Base-by-base conservation (phyloP, 208 protist species). In the Leishmania aethiopica region DNA sequence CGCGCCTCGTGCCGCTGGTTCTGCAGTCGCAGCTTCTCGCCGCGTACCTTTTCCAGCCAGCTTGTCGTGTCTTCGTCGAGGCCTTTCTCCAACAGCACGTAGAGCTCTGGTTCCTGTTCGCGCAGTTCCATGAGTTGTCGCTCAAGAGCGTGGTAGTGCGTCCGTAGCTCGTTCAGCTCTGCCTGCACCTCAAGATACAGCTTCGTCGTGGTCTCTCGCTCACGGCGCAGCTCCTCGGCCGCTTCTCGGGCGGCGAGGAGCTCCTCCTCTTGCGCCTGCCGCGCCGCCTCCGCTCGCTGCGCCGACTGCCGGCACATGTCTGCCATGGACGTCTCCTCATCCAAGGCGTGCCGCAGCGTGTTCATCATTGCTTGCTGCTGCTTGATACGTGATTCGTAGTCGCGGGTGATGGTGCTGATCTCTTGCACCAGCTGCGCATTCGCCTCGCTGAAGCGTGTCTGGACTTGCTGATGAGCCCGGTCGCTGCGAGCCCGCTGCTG, bases 361-460 rank as follows among this genome's bases (percentile, higher is more conserved):
- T 77, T 77, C 62, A 94, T 85, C 71, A 92, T 87, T 2, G 86
- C 81, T 75, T 96, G 88, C 86, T 93, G 90, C 78, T 96, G 91
- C 57, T 77, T 84, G 22, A 96, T 75, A 25, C 90, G 91, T 6
- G 74, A 79, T 71, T 90, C 89, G 78, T 91, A 92, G 72, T 93
- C 90, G 42, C 79, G 82, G 22, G 79, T 84, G 47, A 88, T 74
- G 45, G 82, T 86, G 70, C 79, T 79, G 75, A 92, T 86, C 64
- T 92, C 83, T 8, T 88, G 77, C 71, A 78, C 47, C 10, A 93
- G 84, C 75, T 88, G 82, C 64, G 77, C 79, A 32, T 86, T 89
- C 53, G 86, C 80, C 67, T 88, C 84, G 0, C 13, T 82, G 19
- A 88, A 53, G 28, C 71, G 84, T 73, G 75, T 47, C 53, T 92